Evolutionary conservation across 1,284 basidiomycete genomes (phyloP).

Genomic region (Sporisorium exsertum): DNA sequence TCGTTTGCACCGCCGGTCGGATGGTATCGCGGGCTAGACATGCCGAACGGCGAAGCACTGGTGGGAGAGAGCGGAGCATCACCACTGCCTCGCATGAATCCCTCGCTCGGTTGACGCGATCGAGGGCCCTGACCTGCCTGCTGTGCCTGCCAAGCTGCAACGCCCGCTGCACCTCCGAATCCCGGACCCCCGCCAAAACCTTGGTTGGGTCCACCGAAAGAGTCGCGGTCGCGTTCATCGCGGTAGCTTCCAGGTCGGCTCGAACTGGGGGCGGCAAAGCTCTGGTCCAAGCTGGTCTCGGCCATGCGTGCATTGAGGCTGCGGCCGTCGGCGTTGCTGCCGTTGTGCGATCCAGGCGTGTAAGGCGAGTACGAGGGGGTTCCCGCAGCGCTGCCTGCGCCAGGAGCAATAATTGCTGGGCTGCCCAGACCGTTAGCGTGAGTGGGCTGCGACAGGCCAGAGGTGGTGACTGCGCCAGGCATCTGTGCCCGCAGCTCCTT

Average conservation of each 20-base stretch:
- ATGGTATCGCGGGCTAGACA: conserved; percentile 26
- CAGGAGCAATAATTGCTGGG: conserved; percentile 37
- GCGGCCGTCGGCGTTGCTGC: conserved; percentile 47
- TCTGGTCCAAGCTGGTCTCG: conserved; percentile 43
- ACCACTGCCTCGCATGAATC: conserved; percentile 32
- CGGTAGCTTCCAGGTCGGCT: conserved; percentile 39
- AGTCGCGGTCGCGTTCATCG: conserved; percentile 31
- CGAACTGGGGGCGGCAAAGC: conserved; percentile 29
- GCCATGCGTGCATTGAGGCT: conserved; percentile 43
- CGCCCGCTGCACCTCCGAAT: conserved; percentile 36
- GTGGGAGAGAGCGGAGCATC: conserved; percentile 35
- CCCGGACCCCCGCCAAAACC: conserved; percentile 20
- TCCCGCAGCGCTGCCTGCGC: conserved; percentile 12
- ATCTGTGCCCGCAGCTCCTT: conserved; percentile 76
- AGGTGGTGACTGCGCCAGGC: conserved; percentile 25
- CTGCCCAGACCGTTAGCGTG: conserved; percentile 37
- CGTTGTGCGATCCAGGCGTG: conserved; percentile 33
- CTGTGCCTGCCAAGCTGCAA: conserved; percentile 55
- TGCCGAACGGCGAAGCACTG: conserved; percentile 27
- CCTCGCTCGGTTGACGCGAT: conserved; percentile 35
- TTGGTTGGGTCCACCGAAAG: conserved; percentile 17
- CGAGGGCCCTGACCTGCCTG: conserved; percentile 42
- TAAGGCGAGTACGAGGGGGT: conserved; percentile 35
- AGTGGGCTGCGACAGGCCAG: conserved; percentile 18
- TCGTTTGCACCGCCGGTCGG: conserved; percentile 29